These are phyloP conservation scores for Porphyridium purpureum DNA, from an alignment of 23 red algal genomes.

Conservation along the genomic window DNA sequence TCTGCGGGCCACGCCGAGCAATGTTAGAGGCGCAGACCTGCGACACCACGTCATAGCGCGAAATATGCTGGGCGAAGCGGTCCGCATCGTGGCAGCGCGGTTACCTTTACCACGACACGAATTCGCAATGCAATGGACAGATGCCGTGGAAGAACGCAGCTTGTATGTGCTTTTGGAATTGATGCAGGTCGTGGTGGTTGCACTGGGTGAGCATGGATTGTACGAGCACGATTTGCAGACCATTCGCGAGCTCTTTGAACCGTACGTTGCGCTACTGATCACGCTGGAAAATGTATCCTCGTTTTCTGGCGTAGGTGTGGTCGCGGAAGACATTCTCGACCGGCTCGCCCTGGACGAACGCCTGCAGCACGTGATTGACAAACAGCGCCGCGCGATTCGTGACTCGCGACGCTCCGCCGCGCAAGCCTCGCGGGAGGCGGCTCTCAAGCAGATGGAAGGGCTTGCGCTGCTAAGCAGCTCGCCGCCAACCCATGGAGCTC, in stretches of 20 bases:
- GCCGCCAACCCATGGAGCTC: no score
- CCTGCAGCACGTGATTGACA: slow-evolving; percentile 15
- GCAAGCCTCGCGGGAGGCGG: slow-evolving; percentile 20
- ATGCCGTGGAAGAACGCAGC: no score
- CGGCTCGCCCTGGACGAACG: slow-evolving; percentile 10
- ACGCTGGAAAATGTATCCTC: slow-evolving; percentile 46
- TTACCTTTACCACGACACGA: slow-evolving; percentile 29
- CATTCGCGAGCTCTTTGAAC: background rate
- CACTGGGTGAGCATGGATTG: slow-evolving; percentile 6
- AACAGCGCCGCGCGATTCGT: slow-evolving; percentile 14
- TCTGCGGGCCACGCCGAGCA: slow-evolving; percentile 22
- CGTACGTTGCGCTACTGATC: slow-evolving; percentile 7
- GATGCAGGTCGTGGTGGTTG: slow-evolving; percentile 28
- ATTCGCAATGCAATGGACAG: slow-evolving; percentile 15
- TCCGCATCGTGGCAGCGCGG: slow-evolving; percentile 11
- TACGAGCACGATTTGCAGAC: background rate
- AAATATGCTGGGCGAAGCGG: slow-evolving; percentile 15
- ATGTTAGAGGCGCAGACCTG: slow-evolving; percentile 10
- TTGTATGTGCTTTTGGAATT: slow-evolving; percentile 21
- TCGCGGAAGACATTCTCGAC: slow-evolving; percentile 42
- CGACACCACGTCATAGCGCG: background rate
- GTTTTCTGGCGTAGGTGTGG: slow-evolving; percentile 21
- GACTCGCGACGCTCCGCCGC: slow-evolving; percentile 40
- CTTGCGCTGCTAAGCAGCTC: no score
- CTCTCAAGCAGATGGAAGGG: no score